Conservation (phyloP, 768 basidiomycete species). For the Termitomyces sp. region DNA sequence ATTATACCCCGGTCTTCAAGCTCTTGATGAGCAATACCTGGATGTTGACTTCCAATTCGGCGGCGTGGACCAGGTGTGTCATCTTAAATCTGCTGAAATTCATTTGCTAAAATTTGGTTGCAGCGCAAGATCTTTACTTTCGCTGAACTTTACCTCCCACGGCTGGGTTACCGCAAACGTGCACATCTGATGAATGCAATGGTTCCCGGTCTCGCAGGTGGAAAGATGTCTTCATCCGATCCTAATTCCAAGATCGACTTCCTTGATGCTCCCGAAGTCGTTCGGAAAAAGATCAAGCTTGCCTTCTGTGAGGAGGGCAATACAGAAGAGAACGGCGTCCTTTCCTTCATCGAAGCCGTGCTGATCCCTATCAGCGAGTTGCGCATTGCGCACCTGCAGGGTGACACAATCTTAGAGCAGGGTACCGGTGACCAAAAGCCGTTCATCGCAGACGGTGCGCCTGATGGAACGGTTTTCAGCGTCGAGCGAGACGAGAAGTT, state of each 20-base stretch:
- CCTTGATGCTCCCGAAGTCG: slow-evolving; percentile 77
- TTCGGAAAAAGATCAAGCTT: slow-evolving; percentile 84
- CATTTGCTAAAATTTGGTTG: background rate
- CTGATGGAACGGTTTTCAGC: slow-evolving; percentile 77
- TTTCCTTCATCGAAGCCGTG: slow-evolving; percentile 83
- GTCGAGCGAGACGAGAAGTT: slow-evolving; percentile 75
- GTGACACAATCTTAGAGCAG: slow-evolving; percentile 44
- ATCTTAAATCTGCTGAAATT: background rate
- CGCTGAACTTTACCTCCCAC: slow-evolving; percentile 92
- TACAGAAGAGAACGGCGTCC: slow-evolving; percentile 79
- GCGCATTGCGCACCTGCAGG: slow-evolving; percentile 52
- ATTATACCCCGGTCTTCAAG: slow-evolving; percentile 94
- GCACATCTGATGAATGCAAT: slow-evolving; percentile 98
- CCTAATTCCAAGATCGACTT: slow-evolving; percentile 98
- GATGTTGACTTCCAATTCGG: slow-evolving; percentile 97
- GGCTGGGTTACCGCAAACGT: slow-evolving; percentile 88
- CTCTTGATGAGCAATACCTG: slow-evolving; percentile 96
- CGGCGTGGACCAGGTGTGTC: slow-evolving; percentile 87
- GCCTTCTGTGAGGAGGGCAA: slow-evolving; percentile 97
- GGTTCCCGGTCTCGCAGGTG: slow-evolving; percentile 92
- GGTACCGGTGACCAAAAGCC: slow-evolving; percentile 50
- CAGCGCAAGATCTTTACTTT: slow-evolving; percentile 99
- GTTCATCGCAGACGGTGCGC: slow-evolving; percentile 66
- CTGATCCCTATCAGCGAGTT: slow-evolving; percentile 82
- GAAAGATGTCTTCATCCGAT: slow-evolving; percentile 98